Base-by-base conservation (phyloP, 345 rosid genomes). In the Populus pruinosa region DNA sequence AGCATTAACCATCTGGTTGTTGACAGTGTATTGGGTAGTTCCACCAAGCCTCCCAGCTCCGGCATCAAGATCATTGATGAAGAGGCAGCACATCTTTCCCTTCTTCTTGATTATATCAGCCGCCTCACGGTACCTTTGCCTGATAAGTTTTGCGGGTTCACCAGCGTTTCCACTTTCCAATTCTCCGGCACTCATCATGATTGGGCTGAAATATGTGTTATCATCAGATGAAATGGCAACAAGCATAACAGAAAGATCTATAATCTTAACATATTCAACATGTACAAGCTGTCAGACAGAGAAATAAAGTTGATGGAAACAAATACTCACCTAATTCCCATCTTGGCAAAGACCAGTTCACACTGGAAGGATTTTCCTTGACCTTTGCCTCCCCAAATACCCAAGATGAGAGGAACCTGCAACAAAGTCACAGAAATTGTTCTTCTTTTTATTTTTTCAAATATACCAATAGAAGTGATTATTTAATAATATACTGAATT, bases 171-270 rank as follows among this genome's bases (percentile, higher is more conserved):
- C 99, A 66, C 99, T 96, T 86, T 96, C 99, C 81, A 96, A 76
- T 82, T 96, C 99, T 93, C 99, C 97, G 3, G 99, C 99, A 79
- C 99, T 96, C 99, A 96, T 96, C 99, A 92, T 91, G 78, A 96
- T 96, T 38, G 99, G 99, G 89, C 97, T 96, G 91, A 35, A 80
- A 76, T 4, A 20, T 53, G 16, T 16, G 41, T 62, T 3, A 35
- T 18, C 71, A 68, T 38, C 71, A 68, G 38, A 31, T 12, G 63
- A 59, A 59, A 23, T 10, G 2, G 63, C 25, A 9, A 4, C 63
- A 23, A 55, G 61, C 61, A 8, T 21, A 55, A 21, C 23, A 21
- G 61, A 21, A 21, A 21, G 61, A 55, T 20, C 61, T 7, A 21
- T 21, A 55, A 25, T 21, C 10, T 33, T 20, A 21, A 8, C 23